Conservation (phyloP, 176 grass and related monocot species). For the Hsuehochloa calcarea region DNA sequence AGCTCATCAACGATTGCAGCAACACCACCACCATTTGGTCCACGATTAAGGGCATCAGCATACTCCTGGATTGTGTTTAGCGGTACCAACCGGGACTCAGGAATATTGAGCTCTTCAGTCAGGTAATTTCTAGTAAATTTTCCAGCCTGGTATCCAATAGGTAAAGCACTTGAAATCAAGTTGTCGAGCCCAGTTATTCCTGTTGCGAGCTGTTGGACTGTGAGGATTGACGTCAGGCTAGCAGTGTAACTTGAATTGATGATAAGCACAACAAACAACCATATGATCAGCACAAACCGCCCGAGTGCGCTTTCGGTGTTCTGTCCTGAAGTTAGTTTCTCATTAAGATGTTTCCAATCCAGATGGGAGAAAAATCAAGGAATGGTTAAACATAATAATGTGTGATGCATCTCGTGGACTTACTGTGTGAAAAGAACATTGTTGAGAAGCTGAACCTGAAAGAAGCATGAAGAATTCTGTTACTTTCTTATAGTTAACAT, state of each 20-base stretch:
- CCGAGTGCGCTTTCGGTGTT: slow-evolving; percentile 60
- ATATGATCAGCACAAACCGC: slow-evolving; percentile 77
- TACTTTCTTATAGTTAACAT: slow-evolving; percentile 30
- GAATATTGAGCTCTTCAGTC: slow-evolving; percentile 59
- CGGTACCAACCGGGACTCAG: slow-evolving; percentile 58
- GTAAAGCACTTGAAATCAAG: slow-evolving; percentile 56
- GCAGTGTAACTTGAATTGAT: slow-evolving; percentile 94
- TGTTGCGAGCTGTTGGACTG: slow-evolving; percentile 70
- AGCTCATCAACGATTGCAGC: slow-evolving; percentile 83
- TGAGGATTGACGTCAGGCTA: slow-evolving; percentile 89
- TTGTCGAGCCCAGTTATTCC: slow-evolving; percentile 76
- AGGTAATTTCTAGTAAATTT: slow-evolving; percentile 82
- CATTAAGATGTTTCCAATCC: slow-evolving; percentile 20
- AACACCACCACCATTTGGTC: slow-evolving; percentile 66
- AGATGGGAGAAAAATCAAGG: slow-evolving; percentile 1
- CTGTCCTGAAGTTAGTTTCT: slow-evolving; percentile 55
- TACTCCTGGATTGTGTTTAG: slow-evolving; percentile 69
- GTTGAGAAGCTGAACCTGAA: slow-evolving; percentile 98
- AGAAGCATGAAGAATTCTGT: slow-evolving; percentile 18
- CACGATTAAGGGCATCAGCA: slow-evolving; percentile 62
- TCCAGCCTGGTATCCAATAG: slow-evolving; percentile 72
- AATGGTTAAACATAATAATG: slow-evolving; percentile 26
- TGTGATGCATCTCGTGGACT: slow-evolving; percentile 37
- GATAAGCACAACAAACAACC: slow-evolving; percentile 86
- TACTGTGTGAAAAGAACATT: slow-evolving; percentile 90